Conservation (phyloP, 139 green algal species). For the Volvox africanus region DNA sequence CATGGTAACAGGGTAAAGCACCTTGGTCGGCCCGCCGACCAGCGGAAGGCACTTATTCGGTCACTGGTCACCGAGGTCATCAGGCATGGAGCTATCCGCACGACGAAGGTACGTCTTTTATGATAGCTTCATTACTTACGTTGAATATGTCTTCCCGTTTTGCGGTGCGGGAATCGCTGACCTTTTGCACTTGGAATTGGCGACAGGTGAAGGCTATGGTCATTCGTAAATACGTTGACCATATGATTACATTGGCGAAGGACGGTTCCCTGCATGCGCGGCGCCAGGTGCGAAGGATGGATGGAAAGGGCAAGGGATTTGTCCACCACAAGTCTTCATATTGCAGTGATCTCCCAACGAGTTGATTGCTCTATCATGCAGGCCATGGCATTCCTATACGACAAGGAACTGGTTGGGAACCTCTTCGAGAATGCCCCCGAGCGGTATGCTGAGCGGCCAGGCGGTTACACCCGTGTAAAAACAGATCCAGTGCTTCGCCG, state of each 20-base stretch:
- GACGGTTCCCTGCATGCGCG: constrained; percentile 87
- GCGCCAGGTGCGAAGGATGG: constrained; percentile 71
- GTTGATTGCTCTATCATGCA: constrained; percentile 37
- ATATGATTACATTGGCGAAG: constrained; percentile 99
- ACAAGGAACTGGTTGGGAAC: constrained; percentile 90
- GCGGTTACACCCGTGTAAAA: constrained; percentile 94
- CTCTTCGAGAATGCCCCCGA: constrained; percentile 90
- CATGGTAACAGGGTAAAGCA: constrained; percentile 87
- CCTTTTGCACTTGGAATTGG: neutral
- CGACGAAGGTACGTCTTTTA: constrained; percentile 81
- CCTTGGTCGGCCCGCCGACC: constrained; percentile 93
- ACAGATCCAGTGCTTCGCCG: constrained; percentile 68
- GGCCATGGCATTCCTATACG: constrained; percentile 93
- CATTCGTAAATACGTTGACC: constrained; percentile 95
- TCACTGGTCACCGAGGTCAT: constrained; percentile 94
- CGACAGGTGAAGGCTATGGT: constrained; percentile 91
- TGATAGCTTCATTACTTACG: neutral
- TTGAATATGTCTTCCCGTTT: neutral
- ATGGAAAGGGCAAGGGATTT: neutral
- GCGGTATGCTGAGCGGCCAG: constrained; percentile 89
- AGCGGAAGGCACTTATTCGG: constrained; percentile 96
- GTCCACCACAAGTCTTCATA: neutral
- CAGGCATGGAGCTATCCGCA: constrained; percentile 93
- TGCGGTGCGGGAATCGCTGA: neutral
- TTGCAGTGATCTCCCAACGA: neutral